Conservation (phyloP, 345 rosid species). For the sweet orange (Citrus sinensis) region DVS_A1.0 CM039165.1:18808501-18809000, state of each 20-base stretch:
- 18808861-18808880: not conserved
- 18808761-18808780: not conserved
- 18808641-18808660: not conserved
- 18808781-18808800: not conserved
- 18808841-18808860: not conserved
- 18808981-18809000: not conserved
- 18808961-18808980: conserved; percentile 1
- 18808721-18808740: not conserved
- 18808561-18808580: not conserved
- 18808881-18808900: conserved; percentile 1
- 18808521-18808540: conserved; percentile 16
- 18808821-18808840: conserved; percentile 18
- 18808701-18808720: not conserved
- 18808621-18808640: not conserved
- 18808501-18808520: conserved; percentile 3
- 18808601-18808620: not conserved
- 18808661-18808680: not conserved
- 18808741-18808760: not conserved
- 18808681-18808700: not conserved
- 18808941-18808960: conserved; percentile 13
- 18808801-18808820: conserved; percentile 8
- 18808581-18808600: not conserved
- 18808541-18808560: conserved; percentile 8
- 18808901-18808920: not conserved
- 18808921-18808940: not conserved